These are phyloP conservation scores for Syzygium jambos DNA, from an alignment of 345 rosid genomes.

Conservation along the genomic window DNA sequence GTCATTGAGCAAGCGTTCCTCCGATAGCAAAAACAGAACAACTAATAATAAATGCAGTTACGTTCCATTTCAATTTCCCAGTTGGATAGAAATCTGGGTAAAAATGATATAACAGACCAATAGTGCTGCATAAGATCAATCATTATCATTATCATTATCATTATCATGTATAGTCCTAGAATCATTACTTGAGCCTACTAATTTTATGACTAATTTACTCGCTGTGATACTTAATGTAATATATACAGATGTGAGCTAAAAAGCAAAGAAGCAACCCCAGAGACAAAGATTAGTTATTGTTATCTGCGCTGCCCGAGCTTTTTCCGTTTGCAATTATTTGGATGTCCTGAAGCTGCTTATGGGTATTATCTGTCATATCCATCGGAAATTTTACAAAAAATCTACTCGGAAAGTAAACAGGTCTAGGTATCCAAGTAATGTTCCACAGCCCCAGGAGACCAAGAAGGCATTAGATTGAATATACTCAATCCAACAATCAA, in stretches of 20 bases:
- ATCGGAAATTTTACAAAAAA: not conserved
- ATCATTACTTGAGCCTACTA: not conserved
- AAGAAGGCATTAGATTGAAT: not conserved
- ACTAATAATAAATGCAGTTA: not conserved
- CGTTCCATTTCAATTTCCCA: not conserved
- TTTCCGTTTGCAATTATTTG: not conserved
- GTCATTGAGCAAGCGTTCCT: too few relatives aligned
- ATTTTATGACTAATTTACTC: not conserved
- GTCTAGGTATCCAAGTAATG: not conserved
- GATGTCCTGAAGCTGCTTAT: not conserved
- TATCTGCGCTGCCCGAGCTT: not conserved
- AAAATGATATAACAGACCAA: not conserved
- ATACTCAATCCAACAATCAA: not conserved
- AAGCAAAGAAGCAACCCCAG: not conserved
- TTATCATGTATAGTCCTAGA: not conserved
- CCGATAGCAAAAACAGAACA: not conserved
- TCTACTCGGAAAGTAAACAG: not conserved
- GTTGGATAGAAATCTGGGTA: not conserved
- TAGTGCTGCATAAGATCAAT: not conserved
- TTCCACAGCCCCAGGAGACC: not conserved
- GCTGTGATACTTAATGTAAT: not conserved
- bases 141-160: not conserved
- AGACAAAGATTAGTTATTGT: not conserved
- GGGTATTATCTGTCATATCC: not conserved
- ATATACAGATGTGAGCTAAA: not conserved